Conservation (phyloP, 371 early-diverging fungal genomes). For the Mortierella sp. region DNA sequence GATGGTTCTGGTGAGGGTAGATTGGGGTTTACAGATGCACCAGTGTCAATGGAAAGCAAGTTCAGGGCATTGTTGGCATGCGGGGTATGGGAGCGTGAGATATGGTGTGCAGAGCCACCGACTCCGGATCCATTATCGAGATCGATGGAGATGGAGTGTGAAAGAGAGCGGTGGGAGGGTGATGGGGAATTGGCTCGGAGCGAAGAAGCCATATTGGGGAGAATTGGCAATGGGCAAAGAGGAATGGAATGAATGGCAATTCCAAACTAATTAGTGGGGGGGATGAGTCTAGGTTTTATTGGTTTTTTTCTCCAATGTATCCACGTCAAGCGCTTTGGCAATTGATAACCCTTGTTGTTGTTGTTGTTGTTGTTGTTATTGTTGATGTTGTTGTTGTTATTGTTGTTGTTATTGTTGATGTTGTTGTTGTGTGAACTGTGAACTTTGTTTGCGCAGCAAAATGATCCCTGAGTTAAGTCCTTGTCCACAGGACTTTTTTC, state of each 20-base stretch:
- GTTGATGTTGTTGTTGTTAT: too few relatives aligned
- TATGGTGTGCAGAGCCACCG: not conserved
- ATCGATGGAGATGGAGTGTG: conserved; percentile 11
- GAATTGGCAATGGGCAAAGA: not conserved
- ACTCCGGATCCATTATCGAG: conserved; percentile 21
- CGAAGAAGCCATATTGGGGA: conserved; percentile 22
- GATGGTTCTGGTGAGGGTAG: conserved; percentile 3
- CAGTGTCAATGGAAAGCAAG: not conserved
- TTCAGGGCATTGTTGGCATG: conserved; percentile 1
- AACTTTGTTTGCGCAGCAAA: too few relatives aligned
- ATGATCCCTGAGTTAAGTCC: too few relatives aligned
- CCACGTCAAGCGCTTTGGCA: too few relatives aligned
- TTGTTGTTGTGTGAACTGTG: too few relatives aligned
- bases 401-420: too few relatives aligned
- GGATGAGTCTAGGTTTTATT: not conserved
- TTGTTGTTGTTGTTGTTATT: too few relatives aligned
- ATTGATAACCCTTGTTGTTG: too few relatives aligned
- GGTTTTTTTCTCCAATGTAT: not conserved
- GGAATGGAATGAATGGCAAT: too few relatives aligned
- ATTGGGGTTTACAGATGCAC: not conserved
- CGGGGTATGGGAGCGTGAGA: not conserved
- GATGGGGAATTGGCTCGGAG: conserved; percentile 28
- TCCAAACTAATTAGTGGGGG: too few relatives aligned
- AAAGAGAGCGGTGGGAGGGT: conserved; percentile 30
- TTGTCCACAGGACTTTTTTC: not conserved